A percentile compares a stretch with the other conserved stretches of the same genome.
Conservation (phyloP, 140 eudicot species). For the Anethum foeniculum region DNA sequence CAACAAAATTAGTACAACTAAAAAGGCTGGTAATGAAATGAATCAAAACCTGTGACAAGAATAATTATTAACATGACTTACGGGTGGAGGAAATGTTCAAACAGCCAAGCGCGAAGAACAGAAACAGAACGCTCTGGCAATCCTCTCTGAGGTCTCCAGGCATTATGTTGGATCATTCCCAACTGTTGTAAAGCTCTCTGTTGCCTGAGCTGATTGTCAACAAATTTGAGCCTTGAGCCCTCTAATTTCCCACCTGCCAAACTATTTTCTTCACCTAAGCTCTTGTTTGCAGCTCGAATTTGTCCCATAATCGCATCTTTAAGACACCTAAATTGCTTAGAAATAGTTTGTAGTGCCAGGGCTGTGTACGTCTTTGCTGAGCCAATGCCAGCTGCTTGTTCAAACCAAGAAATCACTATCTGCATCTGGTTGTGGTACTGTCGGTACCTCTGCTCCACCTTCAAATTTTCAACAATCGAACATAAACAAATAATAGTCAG, state of each 20-base stretch:
- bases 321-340: constrained; percentile 83
- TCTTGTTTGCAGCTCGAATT: constrained; percentile 45
- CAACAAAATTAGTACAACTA: not conserved
- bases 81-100: constrained; percentile 94
- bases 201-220: constrained; percentile 73
- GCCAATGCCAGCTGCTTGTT: constrained; percentile 77
- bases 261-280: constrained; percentile 58
- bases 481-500: not conserved
- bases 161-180: constrained; percentile 87
- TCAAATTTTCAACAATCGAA: constrained; percentile 5
- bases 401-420: constrained; percentile 59
- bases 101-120: constrained; percentile 96
- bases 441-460: constrained; percentile 91
- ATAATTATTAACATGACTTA: constrained; percentile 18
- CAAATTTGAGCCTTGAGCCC: constrained; percentile 66
- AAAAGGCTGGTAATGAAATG: too few relatives aligned
- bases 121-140: constrained; percentile 89
- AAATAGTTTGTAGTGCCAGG: constrained; percentile 69
- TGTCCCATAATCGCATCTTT: constrained; percentile 67
- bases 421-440: constrained; percentile 90
- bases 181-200: constrained; percentile 75
- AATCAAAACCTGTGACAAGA: not conserved
- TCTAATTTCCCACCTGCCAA: constrained; percentile 27
- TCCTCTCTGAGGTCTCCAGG: constrained; percentile 97
- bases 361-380: constrained; percentile 85